Percentiles rank a stretch among this genome's conserved stretches.
Conservation (phyloP, 306 rosid species). For the Begonia masoniana region DNA sequence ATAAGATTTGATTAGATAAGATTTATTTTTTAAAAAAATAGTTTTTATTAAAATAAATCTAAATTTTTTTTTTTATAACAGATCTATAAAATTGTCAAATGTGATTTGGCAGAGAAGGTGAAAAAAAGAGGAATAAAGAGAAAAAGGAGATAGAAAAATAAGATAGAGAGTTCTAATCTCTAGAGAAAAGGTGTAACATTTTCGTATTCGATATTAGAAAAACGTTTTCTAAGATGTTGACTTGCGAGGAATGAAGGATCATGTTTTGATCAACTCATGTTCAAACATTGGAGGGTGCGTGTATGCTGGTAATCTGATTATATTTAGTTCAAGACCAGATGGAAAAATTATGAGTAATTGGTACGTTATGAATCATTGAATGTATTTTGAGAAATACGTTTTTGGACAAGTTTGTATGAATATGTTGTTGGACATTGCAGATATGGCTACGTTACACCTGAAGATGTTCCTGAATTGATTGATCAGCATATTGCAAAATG, state of each 20-base stretch:
- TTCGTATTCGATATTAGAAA: no score
- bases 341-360: slow-evolving; percentile 65
- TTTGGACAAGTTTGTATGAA: not conserved
- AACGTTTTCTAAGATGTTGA: no score
- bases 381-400: not conserved
- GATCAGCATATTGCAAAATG: slow-evolving; percentile 65
- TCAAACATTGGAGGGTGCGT: slow-evolving; percentile 84
- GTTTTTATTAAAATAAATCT: no score
- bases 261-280: slow-evolving; percentile 51
- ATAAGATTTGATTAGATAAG: no score
- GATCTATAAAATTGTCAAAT: no score
- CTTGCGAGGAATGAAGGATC: slow-evolving; percentile 47
- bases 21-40: no score
- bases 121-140: no score
- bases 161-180: no score
- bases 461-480: slow-evolving; percentile 68
- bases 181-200: no score
- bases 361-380: slow-evolving; percentile 25
- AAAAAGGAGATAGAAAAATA: no score
- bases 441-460: slow-evolving; percentile 93
- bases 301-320: slow-evolving; percentile 82
- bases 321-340: slow-evolving; percentile 45
- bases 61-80: no score
- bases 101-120: no score
- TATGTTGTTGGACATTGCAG: slow-evolving; percentile 21